Conservation (phyloP, 1,284 basidiomycete genomes). For the Boletus mariae region DNA sequence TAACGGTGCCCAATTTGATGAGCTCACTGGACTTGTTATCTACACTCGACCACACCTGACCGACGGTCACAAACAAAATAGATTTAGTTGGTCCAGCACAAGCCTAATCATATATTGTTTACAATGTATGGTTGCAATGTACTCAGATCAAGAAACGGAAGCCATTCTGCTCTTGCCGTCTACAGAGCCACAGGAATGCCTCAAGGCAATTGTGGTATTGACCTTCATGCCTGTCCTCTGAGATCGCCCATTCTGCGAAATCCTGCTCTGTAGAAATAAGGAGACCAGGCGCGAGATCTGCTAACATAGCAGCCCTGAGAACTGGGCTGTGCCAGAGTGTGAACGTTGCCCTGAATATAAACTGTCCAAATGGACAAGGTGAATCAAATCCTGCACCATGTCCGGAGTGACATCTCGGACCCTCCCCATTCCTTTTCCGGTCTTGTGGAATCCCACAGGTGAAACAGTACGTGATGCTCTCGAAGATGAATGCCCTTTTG, state of each 20-base stretch:
- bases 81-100: too few species aligned
- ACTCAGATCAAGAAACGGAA: too few species aligned
- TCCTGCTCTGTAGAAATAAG: not conserved
- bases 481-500: not conserved
- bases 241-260: not conserved
- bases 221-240: not conserved
- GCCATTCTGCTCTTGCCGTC: too few species aligned
- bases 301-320: not conserved
- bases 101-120: too few species aligned
- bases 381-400: not conserved
- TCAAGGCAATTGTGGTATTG: not conserved
- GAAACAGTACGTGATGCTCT: slow-evolving; percentile 3
- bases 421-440: slow-evolving; percentile 3
- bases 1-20: too few species aligned
- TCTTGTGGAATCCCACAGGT: slow-evolving; percentile 10
- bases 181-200: not conserved
- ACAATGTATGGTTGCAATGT: too few species aligned
- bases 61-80: too few species aligned
- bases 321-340: not conserved
- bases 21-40: too few species aligned
- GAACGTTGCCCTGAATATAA: not conserved
- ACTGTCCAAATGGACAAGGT: not conserved
- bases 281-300: too few species aligned
- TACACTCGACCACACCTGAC: too few species aligned
- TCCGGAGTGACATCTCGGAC: slow-evolving; percentile 1